Base-by-base conservation (phyloP, 2,329 filamentous ascomycete species). In the Colletotrichum graminicola region DNA sequence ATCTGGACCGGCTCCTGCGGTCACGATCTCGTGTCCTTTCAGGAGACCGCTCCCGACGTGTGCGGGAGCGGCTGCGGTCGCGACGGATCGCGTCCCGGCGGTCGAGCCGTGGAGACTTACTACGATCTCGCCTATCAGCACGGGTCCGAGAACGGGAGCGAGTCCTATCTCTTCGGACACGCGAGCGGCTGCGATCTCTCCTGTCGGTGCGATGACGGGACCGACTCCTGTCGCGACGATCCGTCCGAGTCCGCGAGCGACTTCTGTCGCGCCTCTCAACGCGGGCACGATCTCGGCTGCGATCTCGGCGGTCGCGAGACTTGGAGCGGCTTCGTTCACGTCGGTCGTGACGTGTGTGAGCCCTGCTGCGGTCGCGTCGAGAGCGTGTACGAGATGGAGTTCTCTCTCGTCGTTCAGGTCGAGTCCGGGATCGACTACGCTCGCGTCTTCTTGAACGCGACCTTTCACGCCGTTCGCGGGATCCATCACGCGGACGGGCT, bases 1-100 rank as follows among this genome's bases (percentile, higher is more conserved):
- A 83, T 36, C 84, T 84, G 32, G 86, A 86, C 26, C 84, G 82
- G 73, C 84, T 86, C 66, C 78, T 81, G 12, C 81, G 81, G 41
- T 83, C 81, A n/a, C 78, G 76, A 23, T 78, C 73, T 6, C 75
- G 76, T 66, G 61, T 26, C 26, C 66, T 71, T 64, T 75, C 75
- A n/a, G 74, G 57, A 62, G 75, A 76, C 10, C 75, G 75, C 11
- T 76, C 77, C 26, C 75, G 73, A 61, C 73, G 67, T 8, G 72
- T 62, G 26, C 69, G 64, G 41, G 72, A 73, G 12, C 72, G 69
- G 34, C 65, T 73, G 39, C 70, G 72, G 18, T 73, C 72, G 21
- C 66, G 72, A 1, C 72, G 77, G 74, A 66, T 73, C 71, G 16
- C 73, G 11, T 66, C 72, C 16, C 72, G 72, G 21, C 72, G 65